Conservation (phyloP, 2,329 filamentous ascomycete species). For the Pseudonectria foliicola region DNA sequence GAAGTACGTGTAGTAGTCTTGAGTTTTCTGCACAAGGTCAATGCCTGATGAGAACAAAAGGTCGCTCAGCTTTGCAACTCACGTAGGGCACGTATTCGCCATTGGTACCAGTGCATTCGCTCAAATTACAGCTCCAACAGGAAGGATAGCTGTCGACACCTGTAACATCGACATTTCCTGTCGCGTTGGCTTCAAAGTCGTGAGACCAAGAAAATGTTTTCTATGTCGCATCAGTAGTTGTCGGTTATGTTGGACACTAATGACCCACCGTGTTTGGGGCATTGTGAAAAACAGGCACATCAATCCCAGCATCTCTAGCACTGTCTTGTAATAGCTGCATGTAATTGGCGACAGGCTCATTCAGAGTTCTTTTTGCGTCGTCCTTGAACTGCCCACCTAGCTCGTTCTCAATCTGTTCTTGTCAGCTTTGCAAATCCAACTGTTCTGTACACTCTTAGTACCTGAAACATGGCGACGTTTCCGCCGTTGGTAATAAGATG, state of each 20-base stretch:
- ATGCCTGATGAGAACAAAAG: too few species aligned
- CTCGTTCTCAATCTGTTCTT: slow-evolving; percentile 45
- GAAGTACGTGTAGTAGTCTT: slow-evolving; percentile 26
- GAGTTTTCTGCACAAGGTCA: slow-evolving; percentile 6
- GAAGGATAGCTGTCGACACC: slow-evolving; percentile 47
- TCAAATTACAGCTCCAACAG: slow-evolving; percentile 58
- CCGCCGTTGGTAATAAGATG: slow-evolving; percentile 52
- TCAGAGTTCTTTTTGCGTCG: slow-evolving; percentile 36
- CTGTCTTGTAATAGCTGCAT: slow-evolving; percentile 50
- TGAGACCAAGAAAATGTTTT: slow-evolving; percentile 46
- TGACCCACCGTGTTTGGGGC: slow-evolving; percentile 48
- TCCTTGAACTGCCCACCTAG: slow-evolving; percentile 36
- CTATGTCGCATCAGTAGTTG: slow-evolving; percentile 16
- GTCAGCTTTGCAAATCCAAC: not conserved
- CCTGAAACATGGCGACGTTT: slow-evolving; percentile 44
- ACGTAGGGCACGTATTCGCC: slow-evolving; percentile 51
- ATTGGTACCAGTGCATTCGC: slow-evolving; percentile 53
- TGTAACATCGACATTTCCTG: slow-evolving; percentile 48
- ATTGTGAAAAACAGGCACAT: slow-evolving; percentile 51
- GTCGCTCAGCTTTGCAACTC: slow-evolving; percentile 13
- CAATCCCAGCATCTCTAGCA: slow-evolving; percentile 49
- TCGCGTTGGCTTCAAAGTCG: slow-evolving; percentile 46
- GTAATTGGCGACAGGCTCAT: slow-evolving; percentile 43
- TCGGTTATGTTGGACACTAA: too few species aligned
- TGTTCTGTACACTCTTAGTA: not conserved